Evolutionary conservation across 805 yeast species (phyloP), one percentile per base, ranked within the genome.

Genomic region (Teunomyces barrocoloradensis): DNA sequence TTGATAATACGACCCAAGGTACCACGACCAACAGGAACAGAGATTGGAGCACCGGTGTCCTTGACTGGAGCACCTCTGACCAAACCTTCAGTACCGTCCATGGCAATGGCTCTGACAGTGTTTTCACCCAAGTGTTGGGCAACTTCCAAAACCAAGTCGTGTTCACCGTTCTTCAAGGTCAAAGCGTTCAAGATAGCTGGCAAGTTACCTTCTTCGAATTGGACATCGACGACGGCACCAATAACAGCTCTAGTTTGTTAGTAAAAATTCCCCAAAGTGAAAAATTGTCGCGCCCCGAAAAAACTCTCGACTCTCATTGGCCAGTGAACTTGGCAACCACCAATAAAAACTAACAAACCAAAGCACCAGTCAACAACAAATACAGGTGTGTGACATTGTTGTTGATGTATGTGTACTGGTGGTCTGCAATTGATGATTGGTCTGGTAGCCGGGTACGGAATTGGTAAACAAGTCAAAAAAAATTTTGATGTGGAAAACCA

Each of bases 51-150:
- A 76, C 99, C 99, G 59, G 98, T 91, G 81, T 94, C 99, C 58
- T 69, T 59, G 66, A 94, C 99, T 52, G 78, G 48, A 68, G 87
- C 85, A 76, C 99, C 99, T 84, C 99, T 92, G 66, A 90, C 96
- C 69, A 94, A 85, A 89, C 99, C 99, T 78, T 92, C 98, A 64
- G 99, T 94, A 89, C 98, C 98, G 77, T 94, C 99, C 99, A 94
- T 94, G 72, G 99, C 98, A 87, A 94, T 94, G 73, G 99, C 87
- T 87, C 99, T 92, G 74, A 94, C 98, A 65, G 98, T 87, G 88
- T 90, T 90, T 83, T 94, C 98, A 84, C 99, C 99, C 77, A 94
- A 85, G 79, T 94, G 99, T 83, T 94, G 99, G 67, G 99, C 94
- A 65, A 94, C 99, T 81, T 94, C 99, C 68, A 94, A 84, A 60